Percentiles rank a stretch among this genome's conserved stretches.
These are phyloP conservation scores for Chimonanthus praecox DNA, from an alignment of 164 flowering plant genomes.

Conservation along the genomic window DNA sequence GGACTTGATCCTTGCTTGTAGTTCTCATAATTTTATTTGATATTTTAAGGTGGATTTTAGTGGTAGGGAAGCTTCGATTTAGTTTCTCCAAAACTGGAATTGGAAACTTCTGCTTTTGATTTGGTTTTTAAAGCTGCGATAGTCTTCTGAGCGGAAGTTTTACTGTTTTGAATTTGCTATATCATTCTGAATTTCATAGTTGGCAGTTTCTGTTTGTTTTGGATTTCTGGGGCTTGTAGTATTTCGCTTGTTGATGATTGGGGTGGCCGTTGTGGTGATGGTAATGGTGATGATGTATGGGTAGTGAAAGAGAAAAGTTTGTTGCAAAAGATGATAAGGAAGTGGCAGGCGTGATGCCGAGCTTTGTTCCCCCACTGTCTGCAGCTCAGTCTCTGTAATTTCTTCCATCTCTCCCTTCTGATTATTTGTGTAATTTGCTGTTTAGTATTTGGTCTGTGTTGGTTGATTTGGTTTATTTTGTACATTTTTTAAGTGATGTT, in stretches of 20 bases:
- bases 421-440: not conserved
- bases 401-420: not conserved
- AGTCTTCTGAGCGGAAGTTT: not conserved
- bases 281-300: constrained; percentile 17
- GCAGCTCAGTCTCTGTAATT: constrained; percentile 18
- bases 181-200: not conserved
- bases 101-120: not conserved
- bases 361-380: constrained; percentile 21
- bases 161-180: not conserved
- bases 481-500: not conserved
- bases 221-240: not conserved
- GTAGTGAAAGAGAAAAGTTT: constrained; percentile 11
- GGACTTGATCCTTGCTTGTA: no score
- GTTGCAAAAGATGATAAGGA: constrained; percentile 23
- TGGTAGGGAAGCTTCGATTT: not conserved
- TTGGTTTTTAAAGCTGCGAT: not conserved
- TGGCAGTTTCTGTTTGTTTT: not conserved
- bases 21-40: no score
- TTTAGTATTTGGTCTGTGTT: not conserved
- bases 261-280: constrained; percentile 5
- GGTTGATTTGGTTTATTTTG: not conserved
- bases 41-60: not conserved
- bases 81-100: not conserved
- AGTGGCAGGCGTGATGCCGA: constrained; percentile 27
- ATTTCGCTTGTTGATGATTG: constrained; percentile 1